Evolutionary conservation across 192 early-diverging fungal genomes (phyloP).

Genomic region (Coemansia pectinata): DNA sequence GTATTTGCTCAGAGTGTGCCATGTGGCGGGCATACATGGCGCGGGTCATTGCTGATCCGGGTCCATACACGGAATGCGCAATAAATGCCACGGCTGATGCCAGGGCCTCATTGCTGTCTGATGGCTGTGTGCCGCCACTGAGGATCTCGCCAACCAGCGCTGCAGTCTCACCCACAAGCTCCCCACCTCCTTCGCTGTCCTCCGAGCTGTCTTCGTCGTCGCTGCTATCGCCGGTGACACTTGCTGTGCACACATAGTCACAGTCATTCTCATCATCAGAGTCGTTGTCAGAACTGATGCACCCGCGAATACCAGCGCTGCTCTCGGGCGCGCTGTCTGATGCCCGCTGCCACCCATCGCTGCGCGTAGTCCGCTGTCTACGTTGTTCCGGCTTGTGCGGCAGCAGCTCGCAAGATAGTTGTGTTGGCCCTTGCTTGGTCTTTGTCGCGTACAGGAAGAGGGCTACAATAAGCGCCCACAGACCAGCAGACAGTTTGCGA

Average conservation of each 20-base stretch:
- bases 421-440: conserved; percentile 10
- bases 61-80: conserved; percentile 31
- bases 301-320: background rate
- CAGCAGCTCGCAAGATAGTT: background rate
- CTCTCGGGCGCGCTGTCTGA: background rate
- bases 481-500: conserved; percentile 27
- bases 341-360: background rate
- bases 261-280: conserved; percentile 20
- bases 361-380: background rate
- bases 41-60: conserved; percentile 29
- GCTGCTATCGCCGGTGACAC: conserved; percentile 19
- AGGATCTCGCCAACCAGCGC: conserved; percentile 40
- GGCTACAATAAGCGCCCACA: conserved; percentile 39
- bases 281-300: background rate
- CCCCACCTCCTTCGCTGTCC: conserved; percentile 6
- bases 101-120: conserved; percentile 22
- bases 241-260: conserved; percentile 27
- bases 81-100: conserved; percentile 36
- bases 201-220: conserved; percentile 17
- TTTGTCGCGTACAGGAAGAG: conserved; percentile 24
- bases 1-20: background rate
- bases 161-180: conserved; percentile 14
- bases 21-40: conserved; percentile 33
- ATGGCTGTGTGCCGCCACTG: conserved; percentile 9
- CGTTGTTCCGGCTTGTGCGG: background rate